Base-by-base conservation (phyloP, 2,329 filamentous ascomycete species). In the Pezicula radicicola region DNA sequence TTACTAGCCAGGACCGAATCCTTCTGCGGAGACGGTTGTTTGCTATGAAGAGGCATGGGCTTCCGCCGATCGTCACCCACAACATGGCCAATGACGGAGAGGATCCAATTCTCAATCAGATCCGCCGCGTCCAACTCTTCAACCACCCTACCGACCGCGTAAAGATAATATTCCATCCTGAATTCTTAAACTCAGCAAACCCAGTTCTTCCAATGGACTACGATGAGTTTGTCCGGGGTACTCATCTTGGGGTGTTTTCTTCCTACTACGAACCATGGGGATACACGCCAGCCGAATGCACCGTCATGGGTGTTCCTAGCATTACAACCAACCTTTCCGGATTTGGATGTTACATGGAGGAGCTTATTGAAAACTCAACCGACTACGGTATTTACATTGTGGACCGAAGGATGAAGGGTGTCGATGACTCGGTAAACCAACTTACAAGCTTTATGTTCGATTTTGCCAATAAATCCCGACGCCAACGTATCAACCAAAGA, bases 191-290 rank as follows among this genome's bases (percentile, higher is more conserved):
- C 77, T 95, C 93, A 1, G 87, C 91, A 50, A 97, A 97, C 73
- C 93, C 94, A 0, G 92, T 99, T 2, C 79, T 99, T 33, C 92
- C 94, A 16, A 80, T 99, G 66, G 94, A 97, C 73, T 97, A 99
- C 65, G 94, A 99, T 66, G 94, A 99, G 70, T 99, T 99, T 67
- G 94, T 99, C 42, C 90, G 94, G 50, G 94, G 94, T 59, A 97
- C 93, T 39, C 93, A 99, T 72, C 75, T 99, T 66, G 94, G 94
- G 64, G 85, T 99, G 52, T 99, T 99, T 74, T 81, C 93, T 21
- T 97, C 94, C 3, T 97, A 97, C 81, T 99, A 99, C 70, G 94
- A 99, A 75, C 94, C 94, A 8, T 99, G 94, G 94, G 94, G 94
- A 43, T 99, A 99, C 73, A 99, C 94, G 2, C 94, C 93, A 0